These are phyloP conservation scores for Amaranthus cruentus DNA, from an alignment of 148 eudicot species.

Conservation along the genomic window DNA sequence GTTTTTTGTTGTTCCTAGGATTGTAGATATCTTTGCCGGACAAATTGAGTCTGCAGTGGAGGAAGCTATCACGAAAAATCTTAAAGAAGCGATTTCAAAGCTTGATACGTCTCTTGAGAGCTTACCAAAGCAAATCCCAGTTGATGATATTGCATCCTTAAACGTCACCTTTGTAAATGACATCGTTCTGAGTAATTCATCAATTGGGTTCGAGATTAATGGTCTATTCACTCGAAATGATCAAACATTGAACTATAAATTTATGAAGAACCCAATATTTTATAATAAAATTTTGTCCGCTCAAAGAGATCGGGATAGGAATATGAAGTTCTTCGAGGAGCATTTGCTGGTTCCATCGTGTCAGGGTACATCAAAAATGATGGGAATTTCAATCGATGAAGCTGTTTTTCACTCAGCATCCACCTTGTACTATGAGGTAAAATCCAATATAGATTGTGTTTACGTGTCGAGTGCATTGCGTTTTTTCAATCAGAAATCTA, in stretches of 20 bases:
- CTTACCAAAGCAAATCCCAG: constrained; percentile 54
- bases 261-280: constrained; percentile 21
- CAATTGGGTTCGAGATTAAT: constrained; percentile 68
- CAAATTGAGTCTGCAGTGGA: constrained; percentile 71
- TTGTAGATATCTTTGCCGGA: constrained; percentile 56
- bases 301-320: constrained; percentile 23
- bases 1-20: constrained; percentile 27
- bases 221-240: constrained; percentile 50
- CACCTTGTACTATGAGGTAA: constrained; percentile 56
- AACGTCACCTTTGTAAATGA: constrained; percentile 53
- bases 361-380: constrained; percentile 55
- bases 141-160: constrained; percentile 61
- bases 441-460: constrained; percentile 9
- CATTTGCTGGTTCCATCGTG: constrained; percentile 36
- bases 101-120: constrained; percentile 49
- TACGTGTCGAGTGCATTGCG: neutral
- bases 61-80: constrained; percentile 50
- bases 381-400: constrained; percentile 64
- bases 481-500: neutral
- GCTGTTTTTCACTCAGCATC: constrained; percentile 71
- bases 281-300: constrained; percentile 1
- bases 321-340: constrained; percentile 16
- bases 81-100: constrained; percentile 40
- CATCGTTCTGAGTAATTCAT: constrained; percentile 42
- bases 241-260: constrained; percentile 18